These are phyloP conservation scores for Discostella stelligeroides DNA, from an alignment of 108 stramenopile genomes.

Conservation along the genomic window DNA sequence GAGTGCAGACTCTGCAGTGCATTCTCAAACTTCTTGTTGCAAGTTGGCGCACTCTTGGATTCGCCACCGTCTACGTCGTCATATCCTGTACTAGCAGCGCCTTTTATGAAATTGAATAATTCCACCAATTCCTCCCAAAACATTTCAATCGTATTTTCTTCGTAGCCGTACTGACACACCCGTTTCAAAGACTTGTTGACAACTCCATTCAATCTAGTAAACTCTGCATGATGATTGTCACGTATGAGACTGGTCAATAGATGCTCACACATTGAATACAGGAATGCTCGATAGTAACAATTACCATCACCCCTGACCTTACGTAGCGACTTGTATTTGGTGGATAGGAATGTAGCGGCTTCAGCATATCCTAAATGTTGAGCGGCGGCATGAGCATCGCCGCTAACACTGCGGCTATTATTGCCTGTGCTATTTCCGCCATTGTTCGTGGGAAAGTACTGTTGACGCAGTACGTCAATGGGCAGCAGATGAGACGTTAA, in stretches of 20 bases:
- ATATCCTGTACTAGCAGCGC: slow-evolving; percentile 8
- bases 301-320: slow-evolving; percentile 93
- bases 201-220: slow-evolving; percentile 21
- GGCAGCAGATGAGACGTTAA: slow-evolving; percentile 59
- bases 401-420: slow-evolving; percentile 1
- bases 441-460: slow-evolving; percentile 12
- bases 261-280: slow-evolving; percentile 79
- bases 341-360: slow-evolving; percentile 48
- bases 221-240: slow-evolving; percentile 18
- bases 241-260: slow-evolving; percentile 34
- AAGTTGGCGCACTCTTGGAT: not conserved
- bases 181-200: slow-evolving; percentile 30
- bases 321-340: slow-evolving; percentile 64
- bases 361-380: slow-evolving; percentile 46
- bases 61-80: not conserved
- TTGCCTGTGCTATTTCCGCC: slow-evolving; percentile 1
- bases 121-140: slow-evolving; percentile 78
- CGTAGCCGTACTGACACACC: slow-evolving; percentile 71
- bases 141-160: slow-evolving; percentile 68
- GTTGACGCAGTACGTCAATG: slow-evolving; percentile 46
- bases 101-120: slow-evolving; percentile 55
- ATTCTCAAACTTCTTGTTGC: not conserved
- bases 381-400: not conserved
- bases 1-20: slow-evolving; percentile 21
- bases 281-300: slow-evolving; percentile 93